phyloP scores from a whole-genome alignment of 2,329 filamentous ascomycete genomes.

The Shiraia bambusicola region DNA sequence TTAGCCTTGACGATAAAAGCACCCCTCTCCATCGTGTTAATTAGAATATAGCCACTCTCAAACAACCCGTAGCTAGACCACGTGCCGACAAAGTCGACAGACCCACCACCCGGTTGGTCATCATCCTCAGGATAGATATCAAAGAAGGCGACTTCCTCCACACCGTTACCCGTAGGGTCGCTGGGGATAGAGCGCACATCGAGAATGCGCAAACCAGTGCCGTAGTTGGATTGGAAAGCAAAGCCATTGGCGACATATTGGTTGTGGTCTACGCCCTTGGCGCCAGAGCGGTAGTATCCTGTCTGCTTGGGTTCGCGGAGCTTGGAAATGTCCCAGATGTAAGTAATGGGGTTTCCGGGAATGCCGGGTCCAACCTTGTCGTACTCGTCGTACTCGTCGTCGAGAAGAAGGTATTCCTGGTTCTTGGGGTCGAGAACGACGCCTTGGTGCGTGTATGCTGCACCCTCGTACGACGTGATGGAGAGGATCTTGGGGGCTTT shows the following conservation, averaged over 20 bases:
- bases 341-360: conserved; percentile 41
- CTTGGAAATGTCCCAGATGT: conserved; percentile 44
- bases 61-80: conserved; percentile 48
- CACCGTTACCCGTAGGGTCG: conserved; percentile 44
- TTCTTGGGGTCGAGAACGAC: conserved; percentile 49
- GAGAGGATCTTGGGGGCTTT: conserved; percentile 51
- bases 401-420: conserved; percentile 42
- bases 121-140: conserved; percentile 49
- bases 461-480: conserved; percentile 57
- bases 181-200: conserved; percentile 46
- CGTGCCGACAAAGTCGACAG: conserved; percentile 46
- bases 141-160: conserved; percentile 49
- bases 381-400: conserved; percentile 45
- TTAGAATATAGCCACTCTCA: conserved; percentile 43
- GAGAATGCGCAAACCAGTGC: conserved; percentile 45
- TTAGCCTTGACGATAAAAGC: conserved; percentile 42
- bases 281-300: conserved; percentile 45
- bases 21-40: conserved; percentile 47
- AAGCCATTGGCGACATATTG: conserved; percentile 49
- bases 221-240: conserved; percentile 49
- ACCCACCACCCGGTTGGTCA: conserved; percentile 41
- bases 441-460: conserved; percentile 62
- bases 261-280: conserved; percentile 50
- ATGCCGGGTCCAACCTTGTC: conserved; percentile 38
- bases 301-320: conserved; percentile 43